Evolutionary conservation across 179 eudicot genomes (phyloP).

Genomic region (Heliamphora pulchella): DNA sequence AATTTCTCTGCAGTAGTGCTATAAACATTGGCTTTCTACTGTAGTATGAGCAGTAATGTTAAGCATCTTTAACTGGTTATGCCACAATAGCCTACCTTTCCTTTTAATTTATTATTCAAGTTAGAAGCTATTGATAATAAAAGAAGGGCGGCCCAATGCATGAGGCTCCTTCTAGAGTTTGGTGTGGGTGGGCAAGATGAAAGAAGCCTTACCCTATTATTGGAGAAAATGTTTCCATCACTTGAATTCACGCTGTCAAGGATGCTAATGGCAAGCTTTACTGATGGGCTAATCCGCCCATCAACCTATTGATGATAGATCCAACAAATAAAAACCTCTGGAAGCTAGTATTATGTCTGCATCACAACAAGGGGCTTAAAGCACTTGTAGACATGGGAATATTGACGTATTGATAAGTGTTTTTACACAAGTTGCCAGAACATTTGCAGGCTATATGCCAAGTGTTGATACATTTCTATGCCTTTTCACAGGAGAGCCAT

Average conservation of each 20-base stretch:
- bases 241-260: too few relatives aligned
- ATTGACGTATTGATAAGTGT: neutral
- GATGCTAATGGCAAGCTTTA: too few relatives aligned
- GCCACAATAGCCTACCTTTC: neutral
- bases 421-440: neutral
- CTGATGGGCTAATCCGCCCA: too few relatives aligned
- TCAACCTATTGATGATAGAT: neutral
- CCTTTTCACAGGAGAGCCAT: neutral
- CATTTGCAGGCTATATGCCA: neutral
- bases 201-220: too few relatives aligned
- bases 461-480: neutral
- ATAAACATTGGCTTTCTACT: neutral
- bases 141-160: too few relatives aligned
- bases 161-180: too few relatives aligned
- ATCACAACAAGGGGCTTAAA: neutral
- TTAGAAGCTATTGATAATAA: neutral
- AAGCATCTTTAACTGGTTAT: neutral
- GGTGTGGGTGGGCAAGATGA: too few relatives aligned
- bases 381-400: neutral
- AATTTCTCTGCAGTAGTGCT: neutral
- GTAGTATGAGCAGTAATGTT: neutral
- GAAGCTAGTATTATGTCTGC: neutral
- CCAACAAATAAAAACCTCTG: neutral
- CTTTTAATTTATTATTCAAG: neutral
- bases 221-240: too few relatives aligned